phyloP scores from a whole-genome alignment of 2,329 filamentous ascomycete species.

The Aspergillus uvarum region DNA sequence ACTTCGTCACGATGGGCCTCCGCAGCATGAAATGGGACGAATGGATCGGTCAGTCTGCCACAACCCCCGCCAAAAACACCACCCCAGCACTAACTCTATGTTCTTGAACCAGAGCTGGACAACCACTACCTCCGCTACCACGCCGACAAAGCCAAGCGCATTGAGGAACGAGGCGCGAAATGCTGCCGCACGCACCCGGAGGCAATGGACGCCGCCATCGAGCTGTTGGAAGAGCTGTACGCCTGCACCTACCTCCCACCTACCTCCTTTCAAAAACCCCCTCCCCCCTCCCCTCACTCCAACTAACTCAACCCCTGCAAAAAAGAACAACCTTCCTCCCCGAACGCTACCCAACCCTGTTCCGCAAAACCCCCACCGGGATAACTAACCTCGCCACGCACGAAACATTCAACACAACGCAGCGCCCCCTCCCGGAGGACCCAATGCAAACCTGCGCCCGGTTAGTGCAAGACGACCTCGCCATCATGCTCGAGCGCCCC shows the following conservation, averaged over 20 bases:
- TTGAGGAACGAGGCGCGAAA: conserved; percentile 64
- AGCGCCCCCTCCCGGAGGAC: conserved; percentile 67
- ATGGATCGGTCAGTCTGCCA: conserved; percentile 59
- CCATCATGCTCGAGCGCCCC: conserved; percentile 73
- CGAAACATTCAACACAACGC: conserved; percentile 68
- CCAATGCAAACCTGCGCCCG: conserved; percentile 74
- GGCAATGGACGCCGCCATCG: conserved; percentile 69
- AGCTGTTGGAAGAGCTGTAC: conserved; percentile 72
- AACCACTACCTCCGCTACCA: conserved; percentile 74
- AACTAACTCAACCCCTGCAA: neutral
- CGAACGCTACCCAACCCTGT: conserved; percentile 72
- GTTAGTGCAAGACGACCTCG: conserved; percentile 77
- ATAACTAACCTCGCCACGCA: conserved; percentile 70
- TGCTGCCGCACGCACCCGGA: conserved; percentile 69
- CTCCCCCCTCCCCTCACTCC: neutral
- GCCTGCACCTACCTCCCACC: neutral
- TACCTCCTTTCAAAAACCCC: neutral
- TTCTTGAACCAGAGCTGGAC: conserved; percentile 62
- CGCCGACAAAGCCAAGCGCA: conserved; percentile 66
- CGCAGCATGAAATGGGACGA: conserved; percentile 68
- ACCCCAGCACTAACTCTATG: too few relatives aligned
- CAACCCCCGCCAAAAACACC: too few relatives aligned
- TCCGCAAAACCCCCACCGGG: conserved; percentile 60
- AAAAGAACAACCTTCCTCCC: conserved; percentile 62
- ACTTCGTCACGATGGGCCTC: conserved; percentile 75